Conservation (phyloP, 2,329 filamentous ascomycete species). For the Alternaria metachromatica region DNA sequence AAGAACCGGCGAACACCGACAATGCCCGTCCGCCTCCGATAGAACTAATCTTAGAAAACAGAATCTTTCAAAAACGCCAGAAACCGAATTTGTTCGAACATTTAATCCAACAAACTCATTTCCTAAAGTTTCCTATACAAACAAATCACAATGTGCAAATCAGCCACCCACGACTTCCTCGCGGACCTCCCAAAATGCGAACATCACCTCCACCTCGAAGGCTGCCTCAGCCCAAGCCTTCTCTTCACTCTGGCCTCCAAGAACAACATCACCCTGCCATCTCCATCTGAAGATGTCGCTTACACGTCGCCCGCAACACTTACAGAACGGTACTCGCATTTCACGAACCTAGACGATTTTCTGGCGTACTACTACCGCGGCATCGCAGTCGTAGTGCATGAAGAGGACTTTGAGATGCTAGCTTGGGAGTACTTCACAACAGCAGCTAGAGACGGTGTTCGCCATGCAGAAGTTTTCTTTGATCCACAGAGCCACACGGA, state of each 20-base stretch:
- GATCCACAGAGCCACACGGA: conserved; percentile 77
- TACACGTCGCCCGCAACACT: conserved; percentile 68
- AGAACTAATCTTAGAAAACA: neutral
- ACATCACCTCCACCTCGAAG: conserved; percentile 82
- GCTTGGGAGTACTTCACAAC: conserved; percentile 74
- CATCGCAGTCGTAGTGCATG: conserved; percentile 70
- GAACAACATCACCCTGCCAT: conserved; percentile 67
- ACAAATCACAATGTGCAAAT: conserved; percentile 24
- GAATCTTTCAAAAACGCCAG: neutral
- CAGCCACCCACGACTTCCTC: conserved; percentile 27
- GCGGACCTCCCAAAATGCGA: conserved; percentile 74
- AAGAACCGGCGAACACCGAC: conserved; percentile 5
- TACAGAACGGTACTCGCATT: conserved; percentile 68
- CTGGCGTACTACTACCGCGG: conserved; percentile 79
- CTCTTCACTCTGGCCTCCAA: conserved; percentile 72
- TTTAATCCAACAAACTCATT: neutral
- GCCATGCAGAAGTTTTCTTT: conserved; percentile 81
- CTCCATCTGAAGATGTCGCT: conserved; percentile 61
- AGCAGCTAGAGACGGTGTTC: conserved; percentile 69
- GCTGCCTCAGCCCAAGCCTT: conserved; percentile 72
- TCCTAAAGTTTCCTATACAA: neutral
- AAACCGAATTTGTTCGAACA: neutral
- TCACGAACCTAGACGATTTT: conserved; percentile 78
- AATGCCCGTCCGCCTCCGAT: neutral
- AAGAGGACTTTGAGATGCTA: conserved; percentile 74